These are phyloP conservation scores for Saccharomycopsis vini DNA, from an alignment of 805 yeast species.

Conservation along the genomic window DNA sequence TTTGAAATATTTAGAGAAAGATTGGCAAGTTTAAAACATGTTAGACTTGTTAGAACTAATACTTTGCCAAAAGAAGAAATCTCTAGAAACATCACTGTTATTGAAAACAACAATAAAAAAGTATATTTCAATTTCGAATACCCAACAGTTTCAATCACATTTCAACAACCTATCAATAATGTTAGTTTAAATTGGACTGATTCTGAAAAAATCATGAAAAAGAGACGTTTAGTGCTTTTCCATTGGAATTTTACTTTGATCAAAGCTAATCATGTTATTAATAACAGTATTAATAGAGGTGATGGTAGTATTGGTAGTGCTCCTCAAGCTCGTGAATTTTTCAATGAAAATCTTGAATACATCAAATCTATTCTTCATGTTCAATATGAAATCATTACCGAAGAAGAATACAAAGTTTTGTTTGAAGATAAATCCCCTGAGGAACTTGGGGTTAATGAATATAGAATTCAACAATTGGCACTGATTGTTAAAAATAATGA, in stretches of 20 bases:
- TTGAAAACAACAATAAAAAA: slow-evolving; percentile 14
- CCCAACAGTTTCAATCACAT: slow-evolving; percentile 17
- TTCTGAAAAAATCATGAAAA: slow-evolving; percentile 29
- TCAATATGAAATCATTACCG: slow-evolving; percentile 13
- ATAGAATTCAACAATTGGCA: slow-evolving; percentile 21
- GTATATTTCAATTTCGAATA: slow-evolving; percentile 20
- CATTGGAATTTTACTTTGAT: slow-evolving; percentile 24
- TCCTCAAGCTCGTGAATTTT: background rate
- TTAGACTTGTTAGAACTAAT: slow-evolving; percentile 16
- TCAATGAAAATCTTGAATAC: slow-evolving; percentile 15
- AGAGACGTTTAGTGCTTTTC: slow-evolving; percentile 39
- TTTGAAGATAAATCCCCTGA: slow-evolving; percentile 19
- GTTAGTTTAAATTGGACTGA: slow-evolving; percentile 36
- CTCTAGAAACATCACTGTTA: slow-evolving; percentile 10
- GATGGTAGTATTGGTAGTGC: background rate
- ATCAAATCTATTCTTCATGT: slow-evolving; percentile 14
- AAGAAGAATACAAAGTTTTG: slow-evolving; percentile 22
- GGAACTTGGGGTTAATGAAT: background rate
- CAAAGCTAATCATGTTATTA: slow-evolving; percentile 24
- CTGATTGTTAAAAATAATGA: slow-evolving; percentile 28
- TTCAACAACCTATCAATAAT: slow-evolving; percentile 23
- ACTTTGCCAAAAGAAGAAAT: slow-evolving; percentile 18
- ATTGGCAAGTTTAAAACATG: slow-evolving; percentile 8
- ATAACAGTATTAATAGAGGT: slow-evolving; percentile 13
- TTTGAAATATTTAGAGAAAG: slow-evolving; percentile 7